A percentile compares a stretch with the other conserved stretches of the same genome.
Evolutionary conservation across 352 stramenopile genomes (phyloP).

Genomic region (Globisporangium yorkense): DNA sequence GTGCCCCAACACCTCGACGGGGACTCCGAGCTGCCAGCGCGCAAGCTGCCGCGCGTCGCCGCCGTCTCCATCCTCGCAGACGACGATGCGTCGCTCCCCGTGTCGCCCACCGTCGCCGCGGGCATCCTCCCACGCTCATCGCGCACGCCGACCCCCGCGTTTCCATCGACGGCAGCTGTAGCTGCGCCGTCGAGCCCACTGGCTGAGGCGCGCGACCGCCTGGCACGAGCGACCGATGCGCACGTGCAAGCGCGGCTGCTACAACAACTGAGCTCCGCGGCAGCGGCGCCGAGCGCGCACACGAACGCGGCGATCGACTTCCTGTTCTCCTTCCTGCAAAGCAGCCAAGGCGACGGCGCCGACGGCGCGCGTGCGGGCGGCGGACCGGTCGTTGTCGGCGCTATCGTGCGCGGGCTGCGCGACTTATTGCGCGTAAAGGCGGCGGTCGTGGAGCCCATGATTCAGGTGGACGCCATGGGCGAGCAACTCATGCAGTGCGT

Average conservation of each 20-base stretch:
- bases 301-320: slow-evolving; percentile 71
- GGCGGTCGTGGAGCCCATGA: slow-evolving; percentile 69
- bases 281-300: slow-evolving; percentile 33
- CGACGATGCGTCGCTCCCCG: not conserved
- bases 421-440: slow-evolving; percentile 52
- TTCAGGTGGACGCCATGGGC: slow-evolving; percentile 72
- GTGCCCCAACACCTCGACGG: not conserved
- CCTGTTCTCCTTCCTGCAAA: slow-evolving; percentile 72
- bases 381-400: slow-evolving; percentile 46
- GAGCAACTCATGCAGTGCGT: slow-evolving; percentile 76
- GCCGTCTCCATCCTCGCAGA: not conserved
- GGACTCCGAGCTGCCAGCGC: not conserved
- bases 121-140: slow-evolving; percentile 10
- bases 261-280: slow-evolving; percentile 43
- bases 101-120: slow-evolving; percentile 11
- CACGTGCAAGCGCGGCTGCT: slow-evolving; percentile 65
- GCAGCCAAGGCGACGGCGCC: slow-evolving; percentile 31
- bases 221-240: slow-evolving; percentile 33
- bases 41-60: slow-evolving; percentile 8
- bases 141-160: not conserved
- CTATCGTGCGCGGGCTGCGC: slow-evolving; percentile 59
- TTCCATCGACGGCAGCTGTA: not conserved
- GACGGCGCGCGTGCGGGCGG: slow-evolving; percentile 19
- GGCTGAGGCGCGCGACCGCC: slow-evolving; percentile 29
- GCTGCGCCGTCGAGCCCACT: slow-evolving; percentile 21